Base-by-base conservation (phyloP, 768 basidiomycete genomes). In the Rhodotorula diobovata region DNA sequence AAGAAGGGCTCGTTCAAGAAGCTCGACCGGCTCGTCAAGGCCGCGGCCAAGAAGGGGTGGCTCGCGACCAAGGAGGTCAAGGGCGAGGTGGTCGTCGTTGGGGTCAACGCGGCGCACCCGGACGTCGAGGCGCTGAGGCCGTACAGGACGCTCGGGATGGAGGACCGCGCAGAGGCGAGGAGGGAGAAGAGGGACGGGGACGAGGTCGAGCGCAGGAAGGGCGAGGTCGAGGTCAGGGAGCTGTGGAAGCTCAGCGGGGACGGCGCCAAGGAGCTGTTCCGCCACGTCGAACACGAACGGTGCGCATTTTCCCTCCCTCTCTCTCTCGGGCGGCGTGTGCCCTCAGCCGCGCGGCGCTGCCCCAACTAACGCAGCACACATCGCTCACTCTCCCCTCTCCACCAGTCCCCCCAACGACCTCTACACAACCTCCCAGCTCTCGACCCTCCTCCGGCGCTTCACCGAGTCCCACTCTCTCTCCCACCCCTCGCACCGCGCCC, bases 1-100 rank as follows among this genome's bases (percentile, higher is more conserved):
- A 75, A 75, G 55, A 59, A 63, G 35, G 34, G 34, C 18, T 16
- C 30, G 28, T 75, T 64, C 67, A 71, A 72, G 54, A 75, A 69
- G 58, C 50, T 75, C n/a, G 62, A 56, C 30, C 37, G 43, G 28
- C 51, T 71, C 35, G n/a, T 75, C 48, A 71, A 71, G 56, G 61
- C 39, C 28, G 65, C 46, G 2, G 43, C 25, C 34, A 43, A 58
- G 35, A 50, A 51, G 56, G 51, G 51, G 18, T 56, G 34, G 45
- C 4, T 75, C 6, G 18, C 20, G 10, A 35, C 67, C 25, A 75
- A 75, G 58, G 70, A 71, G 58, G 61, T 69, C 21, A 68, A 60
- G 35, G 74, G 74, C 1, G 74, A 75, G 16, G 37, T 58, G 57
- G n/a, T 72, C 35, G 61, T 75, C 16, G 51, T 58, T 43, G 57